Conservation (phyloP, 768 basidiomycete species). For the Suillus hirtellus region DNA sequence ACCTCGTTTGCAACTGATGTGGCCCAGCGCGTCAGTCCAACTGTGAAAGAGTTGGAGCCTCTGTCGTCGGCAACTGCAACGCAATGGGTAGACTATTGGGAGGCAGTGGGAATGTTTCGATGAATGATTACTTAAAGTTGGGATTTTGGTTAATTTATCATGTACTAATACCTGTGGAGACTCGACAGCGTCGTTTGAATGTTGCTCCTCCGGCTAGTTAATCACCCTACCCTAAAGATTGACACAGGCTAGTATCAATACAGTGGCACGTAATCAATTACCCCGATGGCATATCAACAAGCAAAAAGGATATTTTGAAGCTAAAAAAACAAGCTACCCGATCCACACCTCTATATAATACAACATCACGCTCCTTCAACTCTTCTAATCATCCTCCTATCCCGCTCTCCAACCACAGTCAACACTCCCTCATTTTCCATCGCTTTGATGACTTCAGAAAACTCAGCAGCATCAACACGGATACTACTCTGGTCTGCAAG, state of each 20-base stretch:
- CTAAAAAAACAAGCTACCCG: constrained; percentile 20
- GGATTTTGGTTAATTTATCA: no score
- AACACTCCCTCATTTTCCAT: constrained; percentile 86
- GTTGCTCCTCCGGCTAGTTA: neutral
- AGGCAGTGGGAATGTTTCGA: constrained; percentile 8
- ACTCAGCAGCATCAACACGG: constrained; percentile 77
- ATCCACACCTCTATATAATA: constrained; percentile 17
- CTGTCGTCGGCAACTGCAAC: constrained; percentile 24
- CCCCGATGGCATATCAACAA: neutral
- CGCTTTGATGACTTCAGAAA: constrained; percentile 72
- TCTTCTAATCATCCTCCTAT: constrained; percentile 75
- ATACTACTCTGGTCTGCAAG: constrained; percentile 85
- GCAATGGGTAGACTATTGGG: constrained; percentile 40
- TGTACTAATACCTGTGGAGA: no score
- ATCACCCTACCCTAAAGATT: neutral
- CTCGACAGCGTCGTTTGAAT: no score
- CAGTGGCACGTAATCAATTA: neutral
- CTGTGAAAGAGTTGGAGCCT: constrained; percentile 26
- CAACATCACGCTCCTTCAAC: constrained; percentile 47
- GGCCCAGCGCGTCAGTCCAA: constrained; percentile 30
- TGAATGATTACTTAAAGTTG: neutral
- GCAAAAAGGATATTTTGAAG: neutral
- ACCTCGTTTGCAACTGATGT: constrained; percentile 27
- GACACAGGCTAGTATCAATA: neutral
- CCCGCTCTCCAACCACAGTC: constrained; percentile 85